These are phyloP conservation scores for Cephalotrichum gorgonifer DNA, from an alignment of 2,329 filamentous ascomycete genomes.

Conservation along the genomic window DNA sequence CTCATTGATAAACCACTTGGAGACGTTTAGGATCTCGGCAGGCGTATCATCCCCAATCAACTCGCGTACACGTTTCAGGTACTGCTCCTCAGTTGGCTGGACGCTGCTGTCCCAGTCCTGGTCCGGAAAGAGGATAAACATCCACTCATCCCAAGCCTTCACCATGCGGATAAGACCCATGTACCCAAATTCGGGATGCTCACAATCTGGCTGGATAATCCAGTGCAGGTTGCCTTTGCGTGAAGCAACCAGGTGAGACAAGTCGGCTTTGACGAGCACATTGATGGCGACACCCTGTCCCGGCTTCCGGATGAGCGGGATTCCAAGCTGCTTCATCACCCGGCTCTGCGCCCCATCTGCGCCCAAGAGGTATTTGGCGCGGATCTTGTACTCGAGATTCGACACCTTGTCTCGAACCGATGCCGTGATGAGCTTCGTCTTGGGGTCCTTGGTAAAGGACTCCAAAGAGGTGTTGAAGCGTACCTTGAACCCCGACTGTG, in stretches of 20 bases:
- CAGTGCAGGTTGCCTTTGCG: slow-evolving; percentile 51
- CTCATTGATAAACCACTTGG: slow-evolving; percentile 53
- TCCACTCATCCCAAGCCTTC: slow-evolving; percentile 53
- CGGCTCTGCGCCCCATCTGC: slow-evolving; percentile 35
- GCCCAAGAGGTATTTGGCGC: slow-evolving; percentile 43
- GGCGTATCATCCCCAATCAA: slow-evolving; percentile 44
- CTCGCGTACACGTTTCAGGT: slow-evolving; percentile 30
- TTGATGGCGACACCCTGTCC: slow-evolving; percentile 27
- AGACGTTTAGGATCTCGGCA: slow-evolving; percentile 39
- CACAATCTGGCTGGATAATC: slow-evolving; percentile 42
- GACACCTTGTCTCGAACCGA: slow-evolving; percentile 25
- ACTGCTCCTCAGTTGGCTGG: slow-evolving; percentile 35
- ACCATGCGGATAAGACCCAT: slow-evolving; percentile 45
- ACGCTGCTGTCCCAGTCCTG: slow-evolving; percentile 22
- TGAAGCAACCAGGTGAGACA: slow-evolving; percentile 34
- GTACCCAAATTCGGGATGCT: slow-evolving; percentile 41
- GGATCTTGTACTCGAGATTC: slow-evolving; percentile 27
- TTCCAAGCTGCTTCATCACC: slow-evolving; percentile 22
- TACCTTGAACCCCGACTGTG: slow-evolving; percentile 21
- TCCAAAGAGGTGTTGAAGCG: slow-evolving; percentile 25
- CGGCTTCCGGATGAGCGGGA: slow-evolving; percentile 32
- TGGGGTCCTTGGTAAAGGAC: slow-evolving; percentile 14
- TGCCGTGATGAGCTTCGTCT: slow-evolving; percentile 15
- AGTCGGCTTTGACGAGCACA: slow-evolving; percentile 32
- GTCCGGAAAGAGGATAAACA: slow-evolving; percentile 41